Conservation (phyloP, 768 basidiomycete genomes). For the Obba rivulosa region DNA sequence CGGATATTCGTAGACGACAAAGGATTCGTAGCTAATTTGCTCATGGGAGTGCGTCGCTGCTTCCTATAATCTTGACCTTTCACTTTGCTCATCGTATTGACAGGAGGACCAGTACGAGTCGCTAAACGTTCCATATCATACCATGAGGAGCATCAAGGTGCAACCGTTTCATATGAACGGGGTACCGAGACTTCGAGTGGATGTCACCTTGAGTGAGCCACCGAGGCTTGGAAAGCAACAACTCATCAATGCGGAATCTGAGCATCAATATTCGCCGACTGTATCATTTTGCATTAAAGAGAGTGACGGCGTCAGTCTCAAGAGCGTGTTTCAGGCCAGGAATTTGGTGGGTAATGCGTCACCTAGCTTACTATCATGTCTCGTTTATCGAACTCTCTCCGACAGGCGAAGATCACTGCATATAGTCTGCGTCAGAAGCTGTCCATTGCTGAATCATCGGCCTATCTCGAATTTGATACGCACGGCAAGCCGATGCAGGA, state of each 20-base stretch:
- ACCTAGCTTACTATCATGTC: no score
- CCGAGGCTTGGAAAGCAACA: slow-evolving; percentile 13
- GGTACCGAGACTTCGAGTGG: not conserved
- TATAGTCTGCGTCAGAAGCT: slow-evolving; percentile 7
- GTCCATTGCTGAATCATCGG: slow-evolving; percentile 13
- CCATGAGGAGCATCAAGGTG: slow-evolving; percentile 20
- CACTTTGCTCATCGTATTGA: slow-evolving; percentile 24
- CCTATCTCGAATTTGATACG: slow-evolving; percentile 17
- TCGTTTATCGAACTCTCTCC: not conserved
- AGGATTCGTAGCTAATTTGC: slow-evolving; percentile 47
- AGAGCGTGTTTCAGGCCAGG: no score
- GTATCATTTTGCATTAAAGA: no score
- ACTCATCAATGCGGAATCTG: not conserved
- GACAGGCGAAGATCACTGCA: slow-evolving; percentile 4
- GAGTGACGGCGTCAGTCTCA: no score
- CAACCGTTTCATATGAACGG: not conserved
- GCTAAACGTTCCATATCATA: slow-evolving; percentile 38
- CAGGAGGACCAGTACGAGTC: slow-evolving; percentile 49
- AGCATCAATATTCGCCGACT: not conserved
- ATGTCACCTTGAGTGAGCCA: not conserved
- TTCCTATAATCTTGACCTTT: not conserved
- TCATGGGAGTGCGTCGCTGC: slow-evolving; percentile 17
- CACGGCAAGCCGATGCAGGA: slow-evolving; percentile 12
- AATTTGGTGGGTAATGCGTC: no score
- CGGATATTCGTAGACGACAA: slow-evolving; percentile 48